Conservation (phyloP, 2,329 filamentous ascomycete species). For the Fusarium ramigenum region DNA sequence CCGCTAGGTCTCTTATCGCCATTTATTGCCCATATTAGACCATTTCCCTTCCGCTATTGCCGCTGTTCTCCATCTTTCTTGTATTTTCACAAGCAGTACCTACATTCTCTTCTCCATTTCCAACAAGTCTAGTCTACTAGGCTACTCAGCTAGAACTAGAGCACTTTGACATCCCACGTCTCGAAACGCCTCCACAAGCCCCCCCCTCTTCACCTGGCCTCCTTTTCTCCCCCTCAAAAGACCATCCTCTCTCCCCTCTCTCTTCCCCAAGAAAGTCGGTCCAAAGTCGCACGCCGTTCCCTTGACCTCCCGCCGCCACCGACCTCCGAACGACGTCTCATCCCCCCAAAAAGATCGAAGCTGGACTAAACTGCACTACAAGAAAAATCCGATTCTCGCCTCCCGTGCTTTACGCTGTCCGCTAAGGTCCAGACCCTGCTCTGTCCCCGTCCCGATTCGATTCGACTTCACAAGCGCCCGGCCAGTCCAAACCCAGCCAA, state of each 20-base stretch:
- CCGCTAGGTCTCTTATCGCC: neutral
- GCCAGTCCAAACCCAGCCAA: constrained; percentile 16
- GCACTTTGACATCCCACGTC: constrained; percentile 30
- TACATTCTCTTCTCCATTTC: neutral
- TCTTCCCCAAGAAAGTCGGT: constrained; percentile 20
- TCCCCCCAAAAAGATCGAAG: neutral
- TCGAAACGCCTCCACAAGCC: constrained; percentile 35
- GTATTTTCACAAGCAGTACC: neutral
- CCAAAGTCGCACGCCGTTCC: constrained; percentile 22
- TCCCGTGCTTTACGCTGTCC: constrained; percentile 37
- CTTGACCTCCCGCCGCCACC: constrained; percentile 31
- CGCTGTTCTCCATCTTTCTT: neutral
- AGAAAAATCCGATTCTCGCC: constrained; percentile 35
- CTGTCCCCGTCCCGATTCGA: constrained; percentile 35
- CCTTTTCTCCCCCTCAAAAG: constrained; percentile 34
- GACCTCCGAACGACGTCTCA: constrained; percentile 23
- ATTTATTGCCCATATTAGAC: neutral
- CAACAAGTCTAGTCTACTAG: neutral
- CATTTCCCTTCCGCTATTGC: neutral
- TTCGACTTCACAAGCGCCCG: constrained; percentile 31
- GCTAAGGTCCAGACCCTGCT: constrained; percentile 38
- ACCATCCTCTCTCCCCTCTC: constrained; percentile 24
- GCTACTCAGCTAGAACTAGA: constrained; percentile 1
- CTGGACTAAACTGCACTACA: constrained; percentile 17
- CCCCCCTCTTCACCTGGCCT: constrained; percentile 20